Evolutionary conservation across 179 eudicot genomes (phyloP), one percentile per base, ranked within the genome.

Genomic region (Amaranthus tricolor): DNA sequence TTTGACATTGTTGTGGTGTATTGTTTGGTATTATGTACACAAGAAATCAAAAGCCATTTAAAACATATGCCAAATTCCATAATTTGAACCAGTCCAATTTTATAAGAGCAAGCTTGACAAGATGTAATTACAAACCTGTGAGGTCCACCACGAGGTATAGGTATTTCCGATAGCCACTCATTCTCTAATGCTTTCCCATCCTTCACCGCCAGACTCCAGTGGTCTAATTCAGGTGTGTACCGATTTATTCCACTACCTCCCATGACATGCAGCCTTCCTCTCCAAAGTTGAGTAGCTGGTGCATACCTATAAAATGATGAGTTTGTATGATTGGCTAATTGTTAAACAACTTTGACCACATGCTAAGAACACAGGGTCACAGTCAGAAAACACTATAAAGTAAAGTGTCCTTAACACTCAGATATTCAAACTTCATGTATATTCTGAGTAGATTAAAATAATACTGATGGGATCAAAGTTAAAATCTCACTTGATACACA

Each of bases 61-160:
- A 31, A 31, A 31, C 2, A 0, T 31, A 31, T 31, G 40, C 40
- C 40, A 31, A 31, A 31, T 1, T 31, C 40, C 40, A 31, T 31
- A 31, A 31, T 31, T 31, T 31, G 0, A 31, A 31, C 40, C 40
- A 43, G 11, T 71, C 5, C 17, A 9, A 54, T 66, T 19, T 24
- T 19, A 43, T 51, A 20, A 21, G 54, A 61, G 45, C 11, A 70
- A 54, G 11, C 31, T 50, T 65, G 62, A 74, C 70, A 64, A 54
- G 50, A 53, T 6, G 10, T 8, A 56, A 62, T 15, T 14, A 7
- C 44, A 69, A 57, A 93, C 99, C 98, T 95, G 86, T 93, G 99
- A 77, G 98, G 99, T 71, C 99, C 99, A 74, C 97, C 99, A 70
- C 93, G 98, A 76, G 99, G 99, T 68, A 96, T 93, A 62, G 98